These are phyloP conservation scores for Neurospora sublineolata DNA, from an alignment of 495 filamentous ascomycete genomes.

Conservation along the genomic window DNA sequence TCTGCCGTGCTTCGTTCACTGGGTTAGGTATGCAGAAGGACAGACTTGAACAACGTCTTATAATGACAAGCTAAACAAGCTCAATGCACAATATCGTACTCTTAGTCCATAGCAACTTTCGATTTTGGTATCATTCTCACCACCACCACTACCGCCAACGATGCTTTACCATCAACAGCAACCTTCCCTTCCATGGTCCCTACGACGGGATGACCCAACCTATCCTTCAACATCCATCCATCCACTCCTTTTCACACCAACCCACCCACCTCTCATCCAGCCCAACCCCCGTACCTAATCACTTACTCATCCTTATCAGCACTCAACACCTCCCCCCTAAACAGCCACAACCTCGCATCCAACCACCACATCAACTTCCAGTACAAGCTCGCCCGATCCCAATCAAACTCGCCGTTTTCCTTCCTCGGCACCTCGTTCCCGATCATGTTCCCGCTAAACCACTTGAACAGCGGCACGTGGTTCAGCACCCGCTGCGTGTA, in stretches of 20 bases:
- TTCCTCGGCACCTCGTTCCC: constrained; percentile 63
- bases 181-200: background rate
- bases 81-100: background rate
- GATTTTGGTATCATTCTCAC: background rate
- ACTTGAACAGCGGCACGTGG: constrained; percentile 51
- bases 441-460: constrained; percentile 70
- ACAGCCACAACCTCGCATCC: constrained; percentile 35
- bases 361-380: constrained; percentile 53
- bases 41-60: background rate
- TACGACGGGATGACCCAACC: background rate
- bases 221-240: background rate
- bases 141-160: background rate
- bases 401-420: constrained; percentile 75
- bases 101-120: background rate
- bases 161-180: background rate
- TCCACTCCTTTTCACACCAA: background rate
- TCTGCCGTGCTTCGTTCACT: background rate
- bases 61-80: background rate
- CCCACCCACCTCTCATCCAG: background rate
- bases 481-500: constrained; percentile 47
- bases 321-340: constrained; percentile 36
- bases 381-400: constrained; percentile 59
- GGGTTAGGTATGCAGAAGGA: background rate
- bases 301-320: constrained; percentile 39
- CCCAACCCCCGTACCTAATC: background rate